Evolutionary conservation across 176 grass and related monocot species (phyloP).

Genomic region (Phoenix roebelenii): DNA sequence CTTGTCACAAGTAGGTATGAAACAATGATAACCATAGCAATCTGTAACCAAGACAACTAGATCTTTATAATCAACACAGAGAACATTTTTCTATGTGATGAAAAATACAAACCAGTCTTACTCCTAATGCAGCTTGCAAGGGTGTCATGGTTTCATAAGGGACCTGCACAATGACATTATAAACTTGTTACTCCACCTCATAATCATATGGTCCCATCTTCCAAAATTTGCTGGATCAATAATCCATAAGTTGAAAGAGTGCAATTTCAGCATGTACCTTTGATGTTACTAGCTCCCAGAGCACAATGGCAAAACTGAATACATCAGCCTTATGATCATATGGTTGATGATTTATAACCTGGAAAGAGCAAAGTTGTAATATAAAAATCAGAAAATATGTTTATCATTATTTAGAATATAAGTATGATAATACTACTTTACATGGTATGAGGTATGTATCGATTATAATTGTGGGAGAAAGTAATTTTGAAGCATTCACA

Average conservation of each 20-base stretch:
- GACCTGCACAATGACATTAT: slow-evolving; percentile 38
- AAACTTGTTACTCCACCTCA: slow-evolving; percentile 7
- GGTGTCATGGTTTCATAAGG: slow-evolving; percentile 85
- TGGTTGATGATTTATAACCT: slow-evolving; percentile 93
- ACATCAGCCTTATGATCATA: slow-evolving; percentile 88
- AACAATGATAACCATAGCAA: too few species aligned
- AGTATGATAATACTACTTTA: too few species aligned
- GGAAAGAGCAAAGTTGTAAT: slow-evolving; percentile 1
- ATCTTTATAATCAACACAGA: too few species aligned
- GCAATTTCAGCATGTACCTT: slow-evolving; percentile 42
- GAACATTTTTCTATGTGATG: not conserved
- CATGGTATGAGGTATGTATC: too few species aligned
- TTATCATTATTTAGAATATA: too few species aligned
- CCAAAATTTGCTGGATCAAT: not conserved
- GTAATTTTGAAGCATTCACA: too few species aligned
- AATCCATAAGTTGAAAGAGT: not conserved
- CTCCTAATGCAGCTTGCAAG: slow-evolving; percentile 86
- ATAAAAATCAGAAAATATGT: too few species aligned
- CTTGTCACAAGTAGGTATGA: too few species aligned
- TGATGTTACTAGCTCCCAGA: slow-evolving; percentile 81
- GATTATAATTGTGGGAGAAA: too few species aligned
- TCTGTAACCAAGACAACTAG: too few species aligned
- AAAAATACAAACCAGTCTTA: slow-evolving; percentile 60
- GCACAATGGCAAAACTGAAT: slow-evolving; percentile 90
- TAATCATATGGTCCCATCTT: not conserved